These are phyloP conservation scores for Prunus armeniaca DNA, from an alignment of 306 rosid species.

Conservation along the genomic window DNA sequence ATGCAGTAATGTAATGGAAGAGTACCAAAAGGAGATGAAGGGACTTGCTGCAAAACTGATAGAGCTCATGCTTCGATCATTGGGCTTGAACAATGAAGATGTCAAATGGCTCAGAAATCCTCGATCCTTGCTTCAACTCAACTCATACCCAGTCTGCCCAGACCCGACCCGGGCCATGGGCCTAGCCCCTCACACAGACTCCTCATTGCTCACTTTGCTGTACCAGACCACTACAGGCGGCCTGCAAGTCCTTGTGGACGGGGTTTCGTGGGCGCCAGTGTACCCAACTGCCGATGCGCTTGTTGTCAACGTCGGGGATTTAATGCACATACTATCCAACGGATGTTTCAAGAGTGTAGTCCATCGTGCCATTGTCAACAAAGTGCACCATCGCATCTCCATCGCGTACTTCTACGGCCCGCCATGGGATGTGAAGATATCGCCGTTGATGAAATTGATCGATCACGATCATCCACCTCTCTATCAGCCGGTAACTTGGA, in stretches of 20 bases:
- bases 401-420: constrained; percentile 47
- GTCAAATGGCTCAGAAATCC: constrained; percentile 18
- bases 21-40: constrained; percentile 39
- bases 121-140: constrained; percentile 27
- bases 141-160: constrained; percentile 57
- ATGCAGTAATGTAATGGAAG: constrained; percentile 40
- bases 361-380: constrained; percentile 46
- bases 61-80: constrained; percentile 28
- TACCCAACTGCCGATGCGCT: constrained; percentile 35
- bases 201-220: constrained; percentile 47
- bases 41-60: constrained; percentile 21
- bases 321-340: constrained; percentile 45
- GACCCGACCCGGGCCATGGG: constrained; percentile 50
- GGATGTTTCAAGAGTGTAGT: constrained; percentile 29
- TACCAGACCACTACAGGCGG: constrained; percentile 33
- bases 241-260: constrained; percentile 29
- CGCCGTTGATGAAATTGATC: constrained; percentile 27
- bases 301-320: constrained; percentile 43
- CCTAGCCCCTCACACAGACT: constrained; percentile 52
- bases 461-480: constrained; percentile 29
- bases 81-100: constrained; percentile 31
- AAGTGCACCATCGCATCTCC: constrained; percentile 27
- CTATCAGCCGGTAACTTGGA: constrained; percentile 39
- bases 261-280: constrained; percentile 41
- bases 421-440: constrained; percentile 23